Percentiles rank a stretch among this genome's conserved stretches.
phyloP scores from a whole-genome alignment of 306 rosid species.

The Dicorynia guianensis region DNA sequence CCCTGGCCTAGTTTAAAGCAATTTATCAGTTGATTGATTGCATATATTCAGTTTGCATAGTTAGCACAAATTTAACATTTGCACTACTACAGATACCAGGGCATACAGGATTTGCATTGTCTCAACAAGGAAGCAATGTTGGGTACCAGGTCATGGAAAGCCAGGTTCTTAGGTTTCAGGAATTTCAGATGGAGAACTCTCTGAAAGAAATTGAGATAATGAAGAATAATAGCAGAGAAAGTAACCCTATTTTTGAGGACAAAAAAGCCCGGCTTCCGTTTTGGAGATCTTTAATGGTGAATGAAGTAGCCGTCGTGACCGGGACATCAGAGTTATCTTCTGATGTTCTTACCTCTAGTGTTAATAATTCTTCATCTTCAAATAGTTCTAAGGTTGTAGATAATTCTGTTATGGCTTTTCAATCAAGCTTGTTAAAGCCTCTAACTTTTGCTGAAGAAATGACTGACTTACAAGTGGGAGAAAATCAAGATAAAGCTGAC shows the following conservation, averaged over 20 bases:
- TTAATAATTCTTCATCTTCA: slow-evolving; percentile 35
- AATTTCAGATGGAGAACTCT: slow-evolving; percentile 48
- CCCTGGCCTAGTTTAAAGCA: slow-evolving; percentile 14
- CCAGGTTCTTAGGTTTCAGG: slow-evolving; percentile 56
- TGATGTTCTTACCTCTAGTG: slow-evolving; percentile 49
- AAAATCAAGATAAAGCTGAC: slow-evolving; percentile 51
- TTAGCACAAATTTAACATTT: slow-evolving; percentile 20
- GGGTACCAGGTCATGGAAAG: slow-evolving; percentile 59
- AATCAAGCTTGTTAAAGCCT: slow-evolving; percentile 58
- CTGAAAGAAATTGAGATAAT: slow-evolving; percentile 46
- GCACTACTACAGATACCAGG: slow-evolving; percentile 49
- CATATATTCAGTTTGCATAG: slow-evolving; percentile 22
- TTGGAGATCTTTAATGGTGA: slow-evolving; percentile 55
- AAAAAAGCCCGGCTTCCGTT: slow-evolving; percentile 57
- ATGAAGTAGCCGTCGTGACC: slow-evolving; percentile 47
- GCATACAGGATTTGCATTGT: slow-evolving; percentile 57
- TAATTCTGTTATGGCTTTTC: slow-evolving; percentile 47
- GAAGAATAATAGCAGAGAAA: slow-evolving; percentile 53
- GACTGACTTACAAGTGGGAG: no score
- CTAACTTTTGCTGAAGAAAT: slow-evolving; percentile 43
- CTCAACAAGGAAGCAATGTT: slow-evolving; percentile 61
- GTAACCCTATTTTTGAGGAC: slow-evolving; percentile 46
- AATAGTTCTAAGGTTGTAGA: slow-evolving; percentile 41
- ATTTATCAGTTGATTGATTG: slow-evolving; percentile 24
- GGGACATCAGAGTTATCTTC: slow-evolving; percentile 51